Conservation (phyloP, 495 filamentous ascomycete species). For the Podospora comata region DNA sequence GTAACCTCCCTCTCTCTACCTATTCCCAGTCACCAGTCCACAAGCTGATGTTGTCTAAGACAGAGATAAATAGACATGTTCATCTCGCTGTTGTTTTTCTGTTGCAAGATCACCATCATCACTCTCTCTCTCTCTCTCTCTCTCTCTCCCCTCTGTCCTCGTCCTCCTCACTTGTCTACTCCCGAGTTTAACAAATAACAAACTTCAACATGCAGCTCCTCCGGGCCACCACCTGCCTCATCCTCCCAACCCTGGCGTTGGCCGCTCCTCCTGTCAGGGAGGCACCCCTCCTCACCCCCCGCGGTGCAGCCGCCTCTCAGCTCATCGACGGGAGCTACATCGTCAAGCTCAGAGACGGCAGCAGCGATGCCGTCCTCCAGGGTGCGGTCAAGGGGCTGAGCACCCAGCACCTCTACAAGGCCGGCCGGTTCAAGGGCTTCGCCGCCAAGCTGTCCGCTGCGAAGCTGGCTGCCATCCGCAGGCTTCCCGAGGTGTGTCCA, state of each 20-base stretch:
- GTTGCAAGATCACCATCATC: slow-evolving; percentile 3
- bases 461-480: slow-evolving; percentile 40
- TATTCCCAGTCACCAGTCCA: background rate
- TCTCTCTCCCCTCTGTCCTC: background rate
- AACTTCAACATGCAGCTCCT: slow-evolving; percentile 21
- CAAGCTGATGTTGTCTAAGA: background rate
- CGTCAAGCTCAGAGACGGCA: slow-evolving; percentile 52
- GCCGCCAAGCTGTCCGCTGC: slow-evolving; percentile 34
- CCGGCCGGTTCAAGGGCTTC: slow-evolving; percentile 44
- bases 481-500: slow-evolving; percentile 39
- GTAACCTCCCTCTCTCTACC: background rate
- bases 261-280: background rate
- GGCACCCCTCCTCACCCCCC: slow-evolving; percentile 39
- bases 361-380: slow-evolving; percentile 34
- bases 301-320: slow-evolving; percentile 23
- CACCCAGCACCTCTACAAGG: slow-evolving; percentile 39
- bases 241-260: slow-evolving; percentile 25
- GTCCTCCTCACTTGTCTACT: background rate
- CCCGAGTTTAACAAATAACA: background rate
- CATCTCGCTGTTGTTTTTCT: background rate
- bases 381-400: slow-evolving; percentile 30
- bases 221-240: slow-evolving; percentile 13
- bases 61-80: background rate
- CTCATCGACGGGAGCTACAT: slow-evolving; percentile 52
- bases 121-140: background rate